Evolutionary conservation across 73 alveolate species (phyloP), one percentile per base, ranked within the genome.

Genomic region (Paramecium octaurelia): DNA sequence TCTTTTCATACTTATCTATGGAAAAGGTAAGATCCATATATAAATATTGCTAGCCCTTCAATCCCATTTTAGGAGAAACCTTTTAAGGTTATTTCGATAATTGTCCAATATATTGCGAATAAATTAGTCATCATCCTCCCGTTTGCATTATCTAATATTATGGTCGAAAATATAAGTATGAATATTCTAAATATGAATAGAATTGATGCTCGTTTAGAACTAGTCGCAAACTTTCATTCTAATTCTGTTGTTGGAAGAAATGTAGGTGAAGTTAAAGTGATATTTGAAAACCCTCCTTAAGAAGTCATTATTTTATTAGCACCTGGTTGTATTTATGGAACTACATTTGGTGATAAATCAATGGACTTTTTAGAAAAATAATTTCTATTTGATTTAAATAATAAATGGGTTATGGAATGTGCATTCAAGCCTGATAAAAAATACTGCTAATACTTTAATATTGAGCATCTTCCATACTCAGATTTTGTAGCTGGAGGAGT

Each of bases 21-120:
- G 92, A 92, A 44, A 97, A 80, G 9, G 91, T 80, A 75, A 1
- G 0, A 18, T 54, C 14, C 3, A 36, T 18, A 4, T 1, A 0
- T 34, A 21, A 5, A 29, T 11, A n/a, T 23, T 24, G 4, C 12
- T 14, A 97, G 95, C 98, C 99, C 8, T 97, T 97, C 95, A 97
- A 95, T 91, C 99, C 99, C 4, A 96, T 97, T 86, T 59, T 97
- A 18, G 99, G 99, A 6, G 99, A 97, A 92, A 97, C 99, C 12
- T 97, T 57, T 92, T 92, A 97, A 90, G 97, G 97, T 9, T 91
- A 59, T 69, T 36, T 94, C 14, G 99, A 97, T 35, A 80, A 83
- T 35, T 64, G 92, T 59, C 96, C 93, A 0, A 50, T 75, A n/a
- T 93, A 86, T 75, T 54, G 93, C 73, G 96, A 93, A 70, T 92